Evolutionary conservation across 2,329 filamentous ascomycete genomes (phyloP).

Genomic region (Didymella arachidicola): DNA sequence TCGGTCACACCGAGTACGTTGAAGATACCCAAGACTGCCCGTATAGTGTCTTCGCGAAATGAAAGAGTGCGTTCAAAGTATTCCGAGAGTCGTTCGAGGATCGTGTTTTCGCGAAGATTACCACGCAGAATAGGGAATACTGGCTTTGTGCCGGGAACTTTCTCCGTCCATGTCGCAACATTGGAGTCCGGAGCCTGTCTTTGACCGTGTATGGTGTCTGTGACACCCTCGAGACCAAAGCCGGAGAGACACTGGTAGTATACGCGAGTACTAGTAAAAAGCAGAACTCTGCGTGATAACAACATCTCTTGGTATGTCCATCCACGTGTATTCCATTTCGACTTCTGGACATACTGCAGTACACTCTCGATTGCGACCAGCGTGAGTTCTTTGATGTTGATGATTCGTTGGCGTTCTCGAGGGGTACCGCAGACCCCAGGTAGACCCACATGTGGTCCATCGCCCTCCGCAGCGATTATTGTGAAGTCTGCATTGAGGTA

Average conservation of each 20-base stretch:
- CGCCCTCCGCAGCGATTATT: constrained; percentile 16
- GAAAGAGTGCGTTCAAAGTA: constrained; percentile 8
- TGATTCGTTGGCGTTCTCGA: neutral
- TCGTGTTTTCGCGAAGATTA: neutral
- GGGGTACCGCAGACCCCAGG: neutral
- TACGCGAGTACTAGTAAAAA: neutral
- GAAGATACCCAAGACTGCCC: constrained; percentile 2
- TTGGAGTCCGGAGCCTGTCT: neutral
- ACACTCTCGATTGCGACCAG: neutral
- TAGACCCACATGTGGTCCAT: neutral
- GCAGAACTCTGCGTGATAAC: neutral
- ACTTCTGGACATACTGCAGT: neutral
- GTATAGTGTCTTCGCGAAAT: constrained; percentile 1
- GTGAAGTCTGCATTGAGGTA: constrained; percentile 11
- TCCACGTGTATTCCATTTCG: neutral
- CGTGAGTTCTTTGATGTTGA: neutral
- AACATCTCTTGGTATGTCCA: constrained; percentile 8
- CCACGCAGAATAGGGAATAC: constrained; percentile 5
- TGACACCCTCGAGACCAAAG: constrained; percentile 8
- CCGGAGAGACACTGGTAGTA: constrained; percentile 4
- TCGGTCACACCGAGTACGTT: neutral
- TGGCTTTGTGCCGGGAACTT: constrained; percentile 2
- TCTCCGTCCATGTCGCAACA: constrained; percentile 1
- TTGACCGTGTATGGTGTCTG: neutral
- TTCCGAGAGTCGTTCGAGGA: neutral